phyloP scores from a whole-genome alignment of 2,329 filamentous ascomycete genomes.

The Colletotrichum australisinense region DNA sequence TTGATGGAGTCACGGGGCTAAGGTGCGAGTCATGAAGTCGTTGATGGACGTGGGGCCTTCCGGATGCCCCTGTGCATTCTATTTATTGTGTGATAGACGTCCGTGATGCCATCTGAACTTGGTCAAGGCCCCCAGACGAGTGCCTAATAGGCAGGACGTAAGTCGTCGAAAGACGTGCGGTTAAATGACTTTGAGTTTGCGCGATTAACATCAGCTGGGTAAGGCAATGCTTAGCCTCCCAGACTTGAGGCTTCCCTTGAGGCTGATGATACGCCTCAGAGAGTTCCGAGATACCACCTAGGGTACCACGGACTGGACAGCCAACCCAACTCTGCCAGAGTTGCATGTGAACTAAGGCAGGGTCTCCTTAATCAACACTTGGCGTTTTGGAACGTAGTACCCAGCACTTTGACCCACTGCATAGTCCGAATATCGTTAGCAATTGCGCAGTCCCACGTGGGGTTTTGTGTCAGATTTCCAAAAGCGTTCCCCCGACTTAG shows the following conservation, averaged over 20 bases:
- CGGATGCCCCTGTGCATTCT: constrained; percentile 26
- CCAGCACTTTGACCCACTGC: constrained; percentile 4
- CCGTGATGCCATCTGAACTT: constrained; percentile 24
- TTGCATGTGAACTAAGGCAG: constrained; percentile 9
- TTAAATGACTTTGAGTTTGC: not conserved
- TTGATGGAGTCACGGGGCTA: constrained; percentile 23
- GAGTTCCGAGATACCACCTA: constrained; percentile 8
- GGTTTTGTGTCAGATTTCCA: constrained; percentile 15
- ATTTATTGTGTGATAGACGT: constrained; percentile 29
- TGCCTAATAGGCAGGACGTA: not conserved
- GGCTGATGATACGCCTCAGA: constrained; percentile 3
- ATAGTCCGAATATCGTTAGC: constrained; percentile 7
- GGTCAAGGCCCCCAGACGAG: not conserved
- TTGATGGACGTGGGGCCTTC: constrained; percentile 24
- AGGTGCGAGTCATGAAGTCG: constrained; percentile 31
- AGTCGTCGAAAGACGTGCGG: not conserved
- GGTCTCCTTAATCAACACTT: constrained; percentile 31
- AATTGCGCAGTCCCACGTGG: constrained; percentile 28
- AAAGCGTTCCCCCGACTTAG: constrained; percentile 10
- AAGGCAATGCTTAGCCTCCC: not conserved
- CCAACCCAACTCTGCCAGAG: not conserved
- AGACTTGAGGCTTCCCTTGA: not conserved
- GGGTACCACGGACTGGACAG: not conserved
- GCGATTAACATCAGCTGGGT: not conserved
- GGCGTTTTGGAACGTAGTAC: constrained; percentile 24